These are phyloP conservation scores for Ensete glaucum DNA, from an alignment of 176 grass and related monocot genomes.

Conservation along the genomic window DNA sequence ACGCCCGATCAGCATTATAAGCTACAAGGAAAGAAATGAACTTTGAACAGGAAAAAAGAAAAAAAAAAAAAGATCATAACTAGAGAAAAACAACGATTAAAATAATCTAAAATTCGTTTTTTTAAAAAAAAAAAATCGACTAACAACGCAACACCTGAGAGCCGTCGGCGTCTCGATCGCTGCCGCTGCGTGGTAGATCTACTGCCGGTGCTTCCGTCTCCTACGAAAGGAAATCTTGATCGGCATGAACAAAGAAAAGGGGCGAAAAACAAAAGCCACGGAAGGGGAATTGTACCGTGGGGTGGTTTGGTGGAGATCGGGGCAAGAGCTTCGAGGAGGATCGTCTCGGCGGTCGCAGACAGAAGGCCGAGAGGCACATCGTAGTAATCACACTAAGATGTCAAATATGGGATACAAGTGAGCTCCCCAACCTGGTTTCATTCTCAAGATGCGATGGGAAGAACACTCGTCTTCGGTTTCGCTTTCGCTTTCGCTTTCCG, in stretches of 20 bases:
- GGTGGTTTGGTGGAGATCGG: not conserved
- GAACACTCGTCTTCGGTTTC: no score
- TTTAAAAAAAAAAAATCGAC: not conserved
- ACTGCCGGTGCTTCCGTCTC: not conserved
- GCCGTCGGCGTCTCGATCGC: not conserved
- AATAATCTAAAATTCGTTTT: not conserved
- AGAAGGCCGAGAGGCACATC: constrained; percentile 6
- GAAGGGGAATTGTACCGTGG: not conserved
- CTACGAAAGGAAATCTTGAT: not conserved
- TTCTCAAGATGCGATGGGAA: no score
- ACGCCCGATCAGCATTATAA: not conserved
- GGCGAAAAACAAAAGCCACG: not conserved
- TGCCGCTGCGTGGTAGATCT: not conserved
- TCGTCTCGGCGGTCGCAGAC: not conserved
- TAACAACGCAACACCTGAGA: not conserved
- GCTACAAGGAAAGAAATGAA: not conserved
- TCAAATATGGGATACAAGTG: no score
- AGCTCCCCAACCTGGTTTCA: no score
- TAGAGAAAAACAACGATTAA: not conserved
- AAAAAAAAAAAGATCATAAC: not conserved
- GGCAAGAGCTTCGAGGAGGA: not conserved
- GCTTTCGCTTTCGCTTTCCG: no score
- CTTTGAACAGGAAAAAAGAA: not conserved
- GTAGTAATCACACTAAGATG: not conserved
- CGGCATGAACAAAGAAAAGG: not conserved